Percentiles rank a stretch among this genome's conserved stretches.
phyloP scores from a whole-genome alignment of 1,139 yeast species.

The Suhomyces bribrorum region DNA sequence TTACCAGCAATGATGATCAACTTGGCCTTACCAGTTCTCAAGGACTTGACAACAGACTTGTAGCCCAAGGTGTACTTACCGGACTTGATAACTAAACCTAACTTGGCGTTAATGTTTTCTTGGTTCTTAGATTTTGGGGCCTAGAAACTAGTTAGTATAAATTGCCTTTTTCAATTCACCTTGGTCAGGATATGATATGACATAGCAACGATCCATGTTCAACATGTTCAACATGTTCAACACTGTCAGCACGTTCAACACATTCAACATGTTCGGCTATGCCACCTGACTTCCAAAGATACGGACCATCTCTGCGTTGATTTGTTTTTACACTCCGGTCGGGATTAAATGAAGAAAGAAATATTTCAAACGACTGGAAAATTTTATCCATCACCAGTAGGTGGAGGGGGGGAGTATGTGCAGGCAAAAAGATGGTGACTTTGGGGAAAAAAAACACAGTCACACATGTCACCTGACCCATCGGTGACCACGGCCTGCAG shows the following conservation, averaged over 20 bases:
- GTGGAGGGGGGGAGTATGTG: slow-evolving; percentile 1
- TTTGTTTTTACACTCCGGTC: slow-evolving; percentile 88
- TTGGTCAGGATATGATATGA: too few species aligned
- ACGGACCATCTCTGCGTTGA: slow-evolving; percentile 96
- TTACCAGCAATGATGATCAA: slow-evolving; percentile 97
- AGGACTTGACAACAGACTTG: slow-evolving; percentile 98
- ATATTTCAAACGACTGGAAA: slow-evolving; percentile 7
- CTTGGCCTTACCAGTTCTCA: slow-evolving; percentile 99
- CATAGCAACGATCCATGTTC: too few species aligned
- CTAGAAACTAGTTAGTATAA: slow-evolving; percentile 48
- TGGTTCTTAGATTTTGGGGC: slow-evolving; percentile 84
- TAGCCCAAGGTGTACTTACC: slow-evolving; percentile 99
- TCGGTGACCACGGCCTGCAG: slow-evolving; percentile 1
- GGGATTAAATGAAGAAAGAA: slow-evolving; percentile 25
- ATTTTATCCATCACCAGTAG: slow-evolving; percentile 11
- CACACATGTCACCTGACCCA: slow-evolving; percentile 10
- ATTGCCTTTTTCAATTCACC: background rate
- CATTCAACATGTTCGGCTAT: too few species aligned
- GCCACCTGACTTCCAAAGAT: slow-evolving; percentile 23
- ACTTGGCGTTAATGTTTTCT: slow-evolving; percentile 97
- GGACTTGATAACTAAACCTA: slow-evolving; percentile 97
- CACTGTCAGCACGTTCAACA: too few species aligned
- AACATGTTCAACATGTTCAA: too few species aligned
- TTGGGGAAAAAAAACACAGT: slow-evolving; percentile 11
- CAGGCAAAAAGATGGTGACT: slow-evolving; percentile 1